These are phyloP conservation scores for Arthroderma sp. DNA, from an alignment of 2,329 filamentous ascomycete genomes.

Conservation along the genomic window DNA sequence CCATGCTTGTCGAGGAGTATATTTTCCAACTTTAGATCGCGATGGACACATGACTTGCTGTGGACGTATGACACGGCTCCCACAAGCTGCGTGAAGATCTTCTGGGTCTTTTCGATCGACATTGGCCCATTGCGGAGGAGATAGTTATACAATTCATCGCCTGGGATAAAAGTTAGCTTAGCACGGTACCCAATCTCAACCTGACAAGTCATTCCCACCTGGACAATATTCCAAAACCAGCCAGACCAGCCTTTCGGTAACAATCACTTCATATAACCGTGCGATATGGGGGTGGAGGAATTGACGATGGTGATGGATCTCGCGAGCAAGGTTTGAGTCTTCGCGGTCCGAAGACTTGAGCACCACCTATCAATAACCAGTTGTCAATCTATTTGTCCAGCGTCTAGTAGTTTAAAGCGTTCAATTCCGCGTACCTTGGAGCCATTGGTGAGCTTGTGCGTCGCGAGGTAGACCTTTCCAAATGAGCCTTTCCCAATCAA, in stretches of 20 bases:
- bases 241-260: slow-evolving; percentile 91
- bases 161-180: slow-evolving; percentile 31
- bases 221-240: slow-evolving; percentile 92
- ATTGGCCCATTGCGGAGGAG: slow-evolving; percentile 77
- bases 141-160: slow-evolving; percentile 95
- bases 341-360: slow-evolving; percentile 96
- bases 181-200: slow-evolving; percentile 2
- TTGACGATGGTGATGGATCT: slow-evolving; percentile 97
- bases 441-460: slow-evolving; percentile 95
- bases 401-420: background rate
- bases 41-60: slow-evolving; percentile 86
- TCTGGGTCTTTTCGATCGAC: slow-evolving; percentile 74
- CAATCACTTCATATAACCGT: slow-evolving; percentile 91
- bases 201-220: slow-evolving; percentile 39
- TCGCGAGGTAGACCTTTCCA: slow-evolving; percentile 92
- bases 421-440: slow-evolving; percentile 55
- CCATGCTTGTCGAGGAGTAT: slow-evolving; percentile 93
- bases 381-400: slow-evolving; percentile 1
- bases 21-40: slow-evolving; percentile 92
- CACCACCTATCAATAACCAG: slow-evolving; percentile 54
- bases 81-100: slow-evolving; percentile 89
- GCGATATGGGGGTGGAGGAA: slow-evolving; percentile 97
- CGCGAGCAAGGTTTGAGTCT: slow-evolving; percentile 86
- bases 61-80: slow-evolving; percentile 94
- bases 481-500: slow-evolving; percentile 97